Evolutionary conservation across 2,329 filamentous ascomycete species (phyloP).

Genomic region (Colletotrichum lindemuthianum): DNA sequence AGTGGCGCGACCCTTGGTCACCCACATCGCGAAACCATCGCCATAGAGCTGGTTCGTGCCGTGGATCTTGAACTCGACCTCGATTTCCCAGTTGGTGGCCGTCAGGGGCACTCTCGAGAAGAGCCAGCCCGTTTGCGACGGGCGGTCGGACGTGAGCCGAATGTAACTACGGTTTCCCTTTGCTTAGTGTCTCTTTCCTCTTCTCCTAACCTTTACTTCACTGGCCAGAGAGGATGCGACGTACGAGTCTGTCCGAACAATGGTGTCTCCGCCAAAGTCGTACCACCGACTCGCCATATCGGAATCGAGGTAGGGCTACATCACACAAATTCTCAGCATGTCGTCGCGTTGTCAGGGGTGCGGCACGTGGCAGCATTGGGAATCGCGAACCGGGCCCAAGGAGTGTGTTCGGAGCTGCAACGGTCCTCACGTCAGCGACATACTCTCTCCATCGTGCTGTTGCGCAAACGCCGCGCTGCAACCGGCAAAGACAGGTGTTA

Average conservation of each 20-base stretch:
- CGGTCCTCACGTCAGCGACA: constrained; percentile 24
- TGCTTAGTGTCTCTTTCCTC: constrained; percentile 38
- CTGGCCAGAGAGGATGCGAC: constrained; percentile 40
- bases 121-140: constrained; percentile 91
- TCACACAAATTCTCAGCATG: constrained; percentile 35
- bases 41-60: constrained; percentile 91
- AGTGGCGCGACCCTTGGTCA: constrained; percentile 90
- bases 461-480: not conserved
- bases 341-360: constrained; percentile 13
- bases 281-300: constrained; percentile 99
- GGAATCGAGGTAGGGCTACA: constrained; percentile 92
- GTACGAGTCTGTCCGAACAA: constrained; percentile 78
- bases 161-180: constrained; percentile 73
- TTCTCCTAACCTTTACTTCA: not conserved
- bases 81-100: constrained; percentile 98
- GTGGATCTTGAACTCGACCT: constrained; percentile 94
- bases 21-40: constrained; percentile 97
- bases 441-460: constrained; percentile 2
- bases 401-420: constrained; percentile 86
- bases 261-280: constrained; percentile 96
- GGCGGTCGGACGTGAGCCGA: constrained; percentile 88
- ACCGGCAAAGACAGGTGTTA: constrained; percentile 5
- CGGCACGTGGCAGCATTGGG: constrained; percentile 4
- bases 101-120: constrained; percentile 95
- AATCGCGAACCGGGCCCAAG: constrained; percentile 70